Conservation (phyloP, 371 early-diverging fungal species). For the Catenaria anguillulae region DNA sequence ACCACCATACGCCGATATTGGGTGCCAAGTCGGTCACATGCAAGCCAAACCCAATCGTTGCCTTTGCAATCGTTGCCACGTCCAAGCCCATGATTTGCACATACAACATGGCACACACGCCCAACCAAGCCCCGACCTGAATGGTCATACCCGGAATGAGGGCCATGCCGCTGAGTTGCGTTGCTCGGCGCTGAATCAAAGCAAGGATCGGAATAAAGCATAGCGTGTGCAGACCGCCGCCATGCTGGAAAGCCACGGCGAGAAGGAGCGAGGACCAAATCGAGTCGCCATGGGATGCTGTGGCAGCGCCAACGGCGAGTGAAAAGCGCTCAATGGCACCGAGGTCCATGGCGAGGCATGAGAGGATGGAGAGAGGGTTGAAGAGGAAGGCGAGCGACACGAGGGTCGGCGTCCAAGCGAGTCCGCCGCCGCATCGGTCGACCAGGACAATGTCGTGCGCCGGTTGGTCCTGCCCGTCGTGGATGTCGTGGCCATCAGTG, state of each 20-base stretch:
- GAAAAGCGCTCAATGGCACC: constrained; percentile 47
- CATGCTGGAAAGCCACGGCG: constrained; percentile 58
- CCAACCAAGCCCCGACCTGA: not conserved
- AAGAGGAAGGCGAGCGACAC: constrained; percentile 39
- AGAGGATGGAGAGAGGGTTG: constrained; percentile 63
- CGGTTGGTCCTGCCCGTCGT: too few relatives aligned
- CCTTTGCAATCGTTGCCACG: not conserved
- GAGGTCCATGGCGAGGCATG: constrained; percentile 59
- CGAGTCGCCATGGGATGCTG: constrained; percentile 22
- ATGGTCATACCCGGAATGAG: constrained; percentile 3
- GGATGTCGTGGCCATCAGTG: too few relatives aligned
- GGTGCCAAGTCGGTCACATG: constrained; percentile 74
- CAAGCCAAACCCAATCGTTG: constrained; percentile 14
- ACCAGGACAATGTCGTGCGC: too few relatives aligned
- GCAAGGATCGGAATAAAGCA: constrained; percentile 58
- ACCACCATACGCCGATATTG: constrained; percentile 94
- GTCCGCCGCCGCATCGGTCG: not conserved
- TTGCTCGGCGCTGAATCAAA: not conserved
- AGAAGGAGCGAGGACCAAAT: constrained; percentile 42
- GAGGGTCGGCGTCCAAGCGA: not conserved
- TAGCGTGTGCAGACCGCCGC: constrained; percentile 69
- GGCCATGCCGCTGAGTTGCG: not conserved
- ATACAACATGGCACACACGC: not conserved
- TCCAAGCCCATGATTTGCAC: not conserved
- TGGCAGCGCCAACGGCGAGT: not conserved